These are phyloP conservation scores for Yamadazyma takamatsuzukensis DNA, from an alignment of 805 yeast species.

Conservation along the genomic window DNA sequence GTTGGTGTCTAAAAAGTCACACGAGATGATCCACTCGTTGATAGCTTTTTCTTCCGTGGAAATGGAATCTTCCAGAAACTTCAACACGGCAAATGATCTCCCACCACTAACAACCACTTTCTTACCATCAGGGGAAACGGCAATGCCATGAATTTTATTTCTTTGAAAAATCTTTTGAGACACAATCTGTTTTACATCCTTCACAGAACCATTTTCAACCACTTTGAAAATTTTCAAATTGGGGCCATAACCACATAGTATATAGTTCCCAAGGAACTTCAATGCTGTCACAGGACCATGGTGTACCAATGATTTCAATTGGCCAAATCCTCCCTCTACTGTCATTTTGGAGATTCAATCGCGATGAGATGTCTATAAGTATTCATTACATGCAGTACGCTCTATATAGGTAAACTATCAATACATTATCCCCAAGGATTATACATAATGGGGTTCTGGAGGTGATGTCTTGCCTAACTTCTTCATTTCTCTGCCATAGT, in stretches of 20 bases:
- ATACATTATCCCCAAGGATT: too few relatives aligned
- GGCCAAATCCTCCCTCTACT: background rate
- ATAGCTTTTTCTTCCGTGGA: constrained; percentile 46
- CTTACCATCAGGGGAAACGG: constrained; percentile 25
- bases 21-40: constrained; percentile 78
- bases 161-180: constrained; percentile 51
- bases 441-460: constrained; percentile 12
- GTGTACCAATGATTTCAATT: constrained; percentile 25
- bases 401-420: too few relatives aligned
- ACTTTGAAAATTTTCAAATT: constrained; percentile 52
- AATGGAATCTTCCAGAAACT: constrained; percentile 26
- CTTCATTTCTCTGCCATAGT: constrained; percentile 20
- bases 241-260: constrained; percentile 72
- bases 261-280: constrained; percentile 35
- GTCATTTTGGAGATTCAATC: background rate
- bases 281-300: constrained; percentile 74
- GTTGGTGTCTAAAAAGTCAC: constrained; percentile 44
- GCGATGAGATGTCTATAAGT: too few relatives aligned
- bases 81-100: constrained; percentile 53
- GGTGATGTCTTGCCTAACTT: constrained; percentile 10
- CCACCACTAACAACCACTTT: constrained; percentile 61
- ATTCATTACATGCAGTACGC: too few relatives aligned
- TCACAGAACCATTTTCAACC: constrained; percentile 13
- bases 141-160: constrained; percentile 82
- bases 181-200: constrained; percentile 33